Evolutionary conservation across 75 land plant species (phyloP).

Genomic region (Sequoia sempervirens): DNA sequence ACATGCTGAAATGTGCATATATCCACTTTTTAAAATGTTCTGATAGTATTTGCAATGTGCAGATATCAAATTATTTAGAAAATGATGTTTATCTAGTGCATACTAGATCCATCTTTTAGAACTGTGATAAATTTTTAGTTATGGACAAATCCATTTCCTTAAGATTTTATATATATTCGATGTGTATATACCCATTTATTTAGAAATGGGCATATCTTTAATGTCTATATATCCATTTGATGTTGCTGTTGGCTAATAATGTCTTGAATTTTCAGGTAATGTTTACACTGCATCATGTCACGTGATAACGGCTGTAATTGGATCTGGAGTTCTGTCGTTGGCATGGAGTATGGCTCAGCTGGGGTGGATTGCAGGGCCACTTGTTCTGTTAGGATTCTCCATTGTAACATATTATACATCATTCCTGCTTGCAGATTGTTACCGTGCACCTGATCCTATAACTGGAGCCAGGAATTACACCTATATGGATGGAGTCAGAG

Average conservation of each 20-base stretch:
- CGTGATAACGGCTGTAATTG: slow-evolving; percentile 74
- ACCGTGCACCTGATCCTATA: slow-evolving; percentile 59
- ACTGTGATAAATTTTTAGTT: not conserved
- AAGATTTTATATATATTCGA: not conserved
- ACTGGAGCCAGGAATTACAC: slow-evolving; percentile 58
- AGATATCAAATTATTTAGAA: not conserved
- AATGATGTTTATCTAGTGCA: not conserved
- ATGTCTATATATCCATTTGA: not conserved
- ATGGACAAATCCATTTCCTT: no score
- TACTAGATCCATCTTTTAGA: not conserved
- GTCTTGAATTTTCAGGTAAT: slow-evolving; percentile 25
- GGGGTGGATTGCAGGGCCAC: slow-evolving; percentile 75
- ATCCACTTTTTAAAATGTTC: not conserved
- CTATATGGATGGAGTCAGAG: slow-evolving; percentile 68
- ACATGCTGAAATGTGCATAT: not conserved
- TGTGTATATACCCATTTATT: not conserved
- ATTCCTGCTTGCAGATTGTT: slow-evolving; percentile 57
- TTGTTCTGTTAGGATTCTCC: slow-evolving; percentile 48
- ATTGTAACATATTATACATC: slow-evolving; percentile 64
- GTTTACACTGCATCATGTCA: slow-evolving; percentile 70
- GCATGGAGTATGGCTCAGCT: slow-evolving; percentile 77
- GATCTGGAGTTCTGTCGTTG: slow-evolving; percentile 68
- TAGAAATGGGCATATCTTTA: not conserved
- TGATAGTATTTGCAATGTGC: not conserved
- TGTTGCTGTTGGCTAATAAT: not conserved